phyloP scores from a whole-genome alignment of 208 protist genomes.

The Herpetomonas tarakana region DNA sequence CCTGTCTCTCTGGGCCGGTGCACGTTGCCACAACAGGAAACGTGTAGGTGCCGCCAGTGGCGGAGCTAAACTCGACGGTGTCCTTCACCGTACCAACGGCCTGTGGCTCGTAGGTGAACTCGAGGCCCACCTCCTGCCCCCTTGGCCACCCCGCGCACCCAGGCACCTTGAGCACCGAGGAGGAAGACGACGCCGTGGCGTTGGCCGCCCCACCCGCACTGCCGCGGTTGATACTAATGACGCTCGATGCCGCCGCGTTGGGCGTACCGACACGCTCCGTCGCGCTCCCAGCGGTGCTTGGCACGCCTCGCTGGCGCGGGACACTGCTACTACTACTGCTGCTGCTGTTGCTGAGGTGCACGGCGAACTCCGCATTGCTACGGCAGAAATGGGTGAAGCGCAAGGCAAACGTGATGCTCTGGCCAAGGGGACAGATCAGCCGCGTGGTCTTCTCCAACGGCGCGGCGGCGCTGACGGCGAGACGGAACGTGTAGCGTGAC shows the following conservation, averaged over 20 bases:
- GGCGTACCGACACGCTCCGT: no score
- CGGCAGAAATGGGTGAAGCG: conserved; percentile 71
- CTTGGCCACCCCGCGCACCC: conserved; percentile 19
- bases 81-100: conserved; percentile 74
- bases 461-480: conserved; percentile 51
- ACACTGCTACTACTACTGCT: no score
- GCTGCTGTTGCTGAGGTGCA: conserved; percentile 36
- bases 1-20: conserved; percentile 89
- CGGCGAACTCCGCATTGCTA: conserved; percentile 81
- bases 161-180: background rate
- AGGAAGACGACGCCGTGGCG: background rate
- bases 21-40: conserved; percentile 91
- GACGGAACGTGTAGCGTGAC: conserved; percentile 73
- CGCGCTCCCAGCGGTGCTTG: background rate
- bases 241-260: background rate
- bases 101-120: conserved; percentile 93
- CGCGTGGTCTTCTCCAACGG: conserved; percentile 67
- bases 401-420: conserved; percentile 56
- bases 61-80: conserved; percentile 81
- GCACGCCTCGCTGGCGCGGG: no score
- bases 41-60: conserved; percentile 86
- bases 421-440: conserved; percentile 87
- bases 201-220: background rate
- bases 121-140: conserved; percentile 89
- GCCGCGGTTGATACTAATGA: background rate